These are phyloP conservation scores for Claviceps pusilla DNA, from an alignment of 2,329 filamentous ascomycete genomes.

Conservation along the genomic window DNA sequence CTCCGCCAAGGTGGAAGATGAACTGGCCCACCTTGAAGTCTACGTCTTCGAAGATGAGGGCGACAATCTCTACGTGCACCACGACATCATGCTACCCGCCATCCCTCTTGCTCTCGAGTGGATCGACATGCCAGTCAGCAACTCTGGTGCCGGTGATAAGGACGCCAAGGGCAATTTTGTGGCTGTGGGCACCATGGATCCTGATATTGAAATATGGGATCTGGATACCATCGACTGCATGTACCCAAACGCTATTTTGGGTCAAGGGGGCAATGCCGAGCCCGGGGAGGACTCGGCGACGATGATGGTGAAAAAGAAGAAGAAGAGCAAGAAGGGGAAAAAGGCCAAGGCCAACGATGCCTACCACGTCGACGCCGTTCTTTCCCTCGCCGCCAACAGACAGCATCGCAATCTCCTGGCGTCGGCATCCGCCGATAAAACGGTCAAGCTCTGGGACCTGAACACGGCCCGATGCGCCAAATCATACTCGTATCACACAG, in stretches of 20 bases:
- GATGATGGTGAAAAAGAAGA: slow-evolving; percentile 67
- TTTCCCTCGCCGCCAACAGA: slow-evolving; percentile 81
- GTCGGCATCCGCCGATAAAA: slow-evolving; percentile 90
- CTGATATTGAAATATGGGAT: slow-evolving; percentile 98
- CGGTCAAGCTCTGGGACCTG: slow-evolving; percentile 94
- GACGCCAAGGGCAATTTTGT: slow-evolving; percentile 75
- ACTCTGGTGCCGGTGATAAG: slow-evolving; percentile 41
- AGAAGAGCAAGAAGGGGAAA: slow-evolving; percentile 65
- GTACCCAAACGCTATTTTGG: slow-evolving; percentile 93
- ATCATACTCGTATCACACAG: slow-evolving; percentile 88
- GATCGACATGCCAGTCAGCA: slow-evolving; percentile 81
- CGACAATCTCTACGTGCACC: slow-evolving; percentile 96
- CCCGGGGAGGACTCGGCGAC: slow-evolving; percentile 56
- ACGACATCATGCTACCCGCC: slow-evolving; percentile 97
- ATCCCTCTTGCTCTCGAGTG: slow-evolving; percentile 93
- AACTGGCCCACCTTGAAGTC: slow-evolving; percentile 88
- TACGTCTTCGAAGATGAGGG: slow-evolving; percentile 93
- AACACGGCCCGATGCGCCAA: slow-evolving; percentile 86
- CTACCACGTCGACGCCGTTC: slow-evolving; percentile 86
- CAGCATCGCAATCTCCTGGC: slow-evolving; percentile 89
- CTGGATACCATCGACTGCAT: slow-evolving; percentile 91
- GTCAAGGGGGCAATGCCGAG: slow-evolving; percentile 47
- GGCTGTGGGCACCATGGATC: slow-evolving; percentile 91
- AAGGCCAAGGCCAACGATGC: slow-evolving; percentile 75
- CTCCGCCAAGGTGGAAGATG: slow-evolving; percentile 88